Base-by-base conservation (phyloP, 208 protist genomes). In the Trypanosoma platydactyli region DNA sequence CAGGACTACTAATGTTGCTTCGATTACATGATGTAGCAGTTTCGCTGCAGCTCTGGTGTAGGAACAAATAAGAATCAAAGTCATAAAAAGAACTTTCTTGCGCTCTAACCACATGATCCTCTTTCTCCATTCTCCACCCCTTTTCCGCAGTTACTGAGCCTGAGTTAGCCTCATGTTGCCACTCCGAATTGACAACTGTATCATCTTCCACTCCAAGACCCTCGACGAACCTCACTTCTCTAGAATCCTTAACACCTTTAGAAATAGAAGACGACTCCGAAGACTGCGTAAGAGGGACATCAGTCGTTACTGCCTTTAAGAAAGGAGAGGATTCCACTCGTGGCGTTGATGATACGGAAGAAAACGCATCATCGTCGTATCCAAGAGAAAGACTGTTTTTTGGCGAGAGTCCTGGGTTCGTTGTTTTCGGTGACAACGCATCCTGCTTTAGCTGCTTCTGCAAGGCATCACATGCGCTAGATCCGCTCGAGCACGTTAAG, bases 331-430 rank as follows among this genome's bases (percentile, higher is more conserved):
- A 44, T 52, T 3, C 49, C n/a, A 25, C 22, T 22, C 11, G 18
- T 11, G 65, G 49, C 13, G 48, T 63, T 13, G 53, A 71, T 11
- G 29, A 51, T 30, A 5, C 16, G 41, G 65, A 64, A 22, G 29
- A 45, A 5, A 40, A 9, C 44, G 29, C 48, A 50, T 64, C 54
- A 56, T 71, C 65, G 50, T 71, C 56, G 25, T 71, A 71, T 1
- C 56, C 65, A 71, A 71, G 11, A 3, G 65, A 71, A 1, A 46
- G 12, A 3, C 51, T 53, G 6, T 52, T 57, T 25, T 52, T 60
- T 42, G 52, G 25, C 13, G 38, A 59, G 12, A 22, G 18, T 1
- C 27, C 35, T 46, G 59, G 33, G 35, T n/a, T 30, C 0, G 48
- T 42, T 9, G 59, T 45, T 20, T 46, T 5, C 35, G 48, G 44